These are phyloP conservation scores for Cicer pinnatifidum DNA, from an alignment of 306 rosid species.

Conservation along the genomic window DNA sequence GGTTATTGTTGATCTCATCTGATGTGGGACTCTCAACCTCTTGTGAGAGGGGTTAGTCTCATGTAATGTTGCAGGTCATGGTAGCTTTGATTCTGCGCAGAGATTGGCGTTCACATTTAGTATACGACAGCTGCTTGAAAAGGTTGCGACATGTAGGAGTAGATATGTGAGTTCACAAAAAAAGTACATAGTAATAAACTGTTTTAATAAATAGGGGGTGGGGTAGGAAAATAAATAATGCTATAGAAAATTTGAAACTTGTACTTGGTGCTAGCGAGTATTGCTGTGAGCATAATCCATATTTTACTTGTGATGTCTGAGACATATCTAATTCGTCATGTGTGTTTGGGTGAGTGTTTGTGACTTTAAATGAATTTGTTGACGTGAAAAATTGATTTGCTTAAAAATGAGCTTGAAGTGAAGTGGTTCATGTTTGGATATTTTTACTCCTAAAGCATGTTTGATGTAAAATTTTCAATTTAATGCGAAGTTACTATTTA, in stretches of 20 bases:
- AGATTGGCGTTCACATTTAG: neutral
- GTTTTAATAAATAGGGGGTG: neutral
- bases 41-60: neutral
- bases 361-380: neutral
- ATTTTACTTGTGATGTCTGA: conserved; percentile 13
- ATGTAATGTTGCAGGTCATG: neutral
- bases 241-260: neutral
- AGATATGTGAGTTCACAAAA: neutral
- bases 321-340: conserved; percentile 1
- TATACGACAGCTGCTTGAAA: neutral
- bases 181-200: neutral
- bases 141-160: neutral
- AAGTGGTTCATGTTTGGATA: neutral
- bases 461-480: neutral
- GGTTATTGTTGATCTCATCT: no score
- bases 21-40: no score
- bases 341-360: neutral
- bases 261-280: neutral
- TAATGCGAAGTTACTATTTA: neutral
- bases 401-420: neutral
- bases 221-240: neutral
- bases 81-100: neutral
- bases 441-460: neutral
- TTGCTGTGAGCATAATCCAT: neutral
- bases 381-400: neutral